These are phyloP conservation scores for Gigaspora rosea DNA, from an alignment of 192 early-diverging fungal genomes.

Conservation along the genomic window DNA sequence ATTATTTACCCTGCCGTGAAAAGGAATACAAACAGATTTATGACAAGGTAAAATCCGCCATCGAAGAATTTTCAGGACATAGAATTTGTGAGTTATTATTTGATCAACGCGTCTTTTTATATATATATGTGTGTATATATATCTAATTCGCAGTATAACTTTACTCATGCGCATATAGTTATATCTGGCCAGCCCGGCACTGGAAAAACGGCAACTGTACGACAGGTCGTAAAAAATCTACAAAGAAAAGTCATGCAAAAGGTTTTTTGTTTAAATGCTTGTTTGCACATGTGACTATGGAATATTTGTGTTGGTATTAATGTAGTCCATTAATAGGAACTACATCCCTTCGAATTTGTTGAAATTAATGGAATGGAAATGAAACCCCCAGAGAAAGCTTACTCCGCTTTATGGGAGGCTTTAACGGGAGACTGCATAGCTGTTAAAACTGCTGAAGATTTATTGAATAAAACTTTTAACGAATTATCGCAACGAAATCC, in stretches of 20 bases:
- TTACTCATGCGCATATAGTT: constrained; percentile 46
- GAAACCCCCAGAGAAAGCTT: constrained; percentile 87
- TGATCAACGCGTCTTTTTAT: not conserved
- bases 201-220: constrained; percentile 95
- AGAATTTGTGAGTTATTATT: constrained; percentile 73
- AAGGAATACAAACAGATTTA: constrained; percentile 85
- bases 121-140: no score
- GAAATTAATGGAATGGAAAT: constrained; percentile 99
- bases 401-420: constrained; percentile 79
- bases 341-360: constrained; percentile 81
- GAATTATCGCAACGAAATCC: not conserved
- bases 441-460: constrained; percentile 71
- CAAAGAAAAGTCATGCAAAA: constrained; percentile 57
- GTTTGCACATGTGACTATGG: not conserved
- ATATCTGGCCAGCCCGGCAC: constrained; percentile 97
- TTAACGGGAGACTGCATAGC: constrained; percentile 65
- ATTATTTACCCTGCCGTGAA: constrained; percentile 92
- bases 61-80: constrained; percentile 80
- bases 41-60: constrained; percentile 69
- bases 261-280: constrained; percentile 41
- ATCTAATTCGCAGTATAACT: no score
- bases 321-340: constrained; percentile 38
- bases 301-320: not conserved
- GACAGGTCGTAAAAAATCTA: constrained; percentile 77
- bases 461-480: constrained; percentile 62